A percentile compares a stretch with the other conserved stretches of the same genome.
Conservation (phyloP, 306 rosid species). For the Trifolium fragiferum region DNA sequence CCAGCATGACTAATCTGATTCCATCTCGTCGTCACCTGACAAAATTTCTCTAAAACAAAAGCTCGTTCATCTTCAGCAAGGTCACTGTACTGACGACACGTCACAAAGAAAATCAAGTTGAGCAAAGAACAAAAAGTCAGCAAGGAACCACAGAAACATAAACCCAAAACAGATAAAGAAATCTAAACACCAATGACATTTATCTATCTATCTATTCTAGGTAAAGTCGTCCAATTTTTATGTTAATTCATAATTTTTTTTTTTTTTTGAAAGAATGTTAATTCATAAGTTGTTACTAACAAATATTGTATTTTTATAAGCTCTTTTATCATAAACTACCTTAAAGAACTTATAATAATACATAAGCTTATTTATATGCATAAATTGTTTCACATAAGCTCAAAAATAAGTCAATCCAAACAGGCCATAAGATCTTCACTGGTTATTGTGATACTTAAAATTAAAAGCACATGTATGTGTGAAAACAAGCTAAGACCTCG, state of each 20-base stretch:
- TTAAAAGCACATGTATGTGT: neutral
- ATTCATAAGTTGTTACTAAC: too few relatives aligned
- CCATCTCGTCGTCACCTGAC: conserved; percentile 64
- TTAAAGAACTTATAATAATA: too few relatives aligned
- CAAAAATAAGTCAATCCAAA: too few relatives aligned
- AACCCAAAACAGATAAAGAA: neutral
- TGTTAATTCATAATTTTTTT: too few relatives aligned
- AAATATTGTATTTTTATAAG: too few relatives aligned
- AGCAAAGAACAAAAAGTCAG: conserved; percentile 7
- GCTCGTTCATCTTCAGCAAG: conserved; percentile 84
- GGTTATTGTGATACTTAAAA: neutral
- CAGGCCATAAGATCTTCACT: too few relatives aligned
- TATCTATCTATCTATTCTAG: neutral
- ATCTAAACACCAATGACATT: neutral
- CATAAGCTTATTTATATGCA: too few relatives aligned
- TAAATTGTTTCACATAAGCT: too few relatives aligned
- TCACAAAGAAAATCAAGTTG: conserved; percentile 22
- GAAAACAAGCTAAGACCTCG: neutral
- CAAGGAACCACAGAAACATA: neutral
- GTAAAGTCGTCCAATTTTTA: neutral
- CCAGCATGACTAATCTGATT: conserved; percentile 53
- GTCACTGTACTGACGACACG: conserved; percentile 77
- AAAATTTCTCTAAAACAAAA: conserved; percentile 61
- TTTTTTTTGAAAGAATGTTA: too few relatives aligned
- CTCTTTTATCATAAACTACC: too few relatives aligned